Conservation (phyloP, 2,329 filamentous ascomycete species). For the Truncatella angustata region DNA sequence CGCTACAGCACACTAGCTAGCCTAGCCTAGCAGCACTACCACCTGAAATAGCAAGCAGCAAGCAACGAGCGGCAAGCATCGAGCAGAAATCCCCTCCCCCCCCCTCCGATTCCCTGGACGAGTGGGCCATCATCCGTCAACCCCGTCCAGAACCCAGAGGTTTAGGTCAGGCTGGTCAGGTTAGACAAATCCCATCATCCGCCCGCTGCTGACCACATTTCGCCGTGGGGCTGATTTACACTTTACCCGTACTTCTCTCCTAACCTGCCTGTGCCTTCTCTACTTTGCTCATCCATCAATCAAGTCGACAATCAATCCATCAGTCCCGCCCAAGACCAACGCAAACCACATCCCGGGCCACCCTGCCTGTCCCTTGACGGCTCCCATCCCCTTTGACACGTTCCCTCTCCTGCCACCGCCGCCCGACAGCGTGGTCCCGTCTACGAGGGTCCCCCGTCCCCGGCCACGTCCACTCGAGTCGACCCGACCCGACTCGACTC, state of each 20-base stretch:
- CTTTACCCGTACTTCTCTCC: background rate
- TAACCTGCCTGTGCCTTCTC: background rate
- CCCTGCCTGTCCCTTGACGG: background rate
- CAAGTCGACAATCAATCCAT: background rate
- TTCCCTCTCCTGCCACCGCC: background rate
- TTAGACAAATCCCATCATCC: background rate
- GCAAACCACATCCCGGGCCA: background rate
- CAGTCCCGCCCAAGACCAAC: background rate
- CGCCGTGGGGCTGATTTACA: slow-evolving; percentile 5
- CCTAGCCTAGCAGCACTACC: too few relatives aligned
- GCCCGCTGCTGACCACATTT: slow-evolving; percentile 4
- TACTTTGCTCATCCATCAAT: background rate
- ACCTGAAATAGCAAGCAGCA: too few relatives aligned
- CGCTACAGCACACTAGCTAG: too few relatives aligned
- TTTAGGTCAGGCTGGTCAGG: too few relatives aligned
- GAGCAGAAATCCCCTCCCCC: too few relatives aligned
- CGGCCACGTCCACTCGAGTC: background rate
- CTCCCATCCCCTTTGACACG: background rate
- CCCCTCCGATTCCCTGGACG: too few relatives aligned
- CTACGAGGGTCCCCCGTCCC: background rate
- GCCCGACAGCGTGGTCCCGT: background rate
- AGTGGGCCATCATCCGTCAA: too few relatives aligned
- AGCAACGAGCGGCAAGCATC: too few relatives aligned
- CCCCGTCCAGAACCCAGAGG: too few relatives aligned
- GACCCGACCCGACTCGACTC: too few relatives aligned